Percentiles rank a stretch among this genome's conserved stretches.
Evolutionary conservation across 2,329 filamentous ascomycete species (phyloP).

Genomic region (Trichoderma harzianum): DNA sequence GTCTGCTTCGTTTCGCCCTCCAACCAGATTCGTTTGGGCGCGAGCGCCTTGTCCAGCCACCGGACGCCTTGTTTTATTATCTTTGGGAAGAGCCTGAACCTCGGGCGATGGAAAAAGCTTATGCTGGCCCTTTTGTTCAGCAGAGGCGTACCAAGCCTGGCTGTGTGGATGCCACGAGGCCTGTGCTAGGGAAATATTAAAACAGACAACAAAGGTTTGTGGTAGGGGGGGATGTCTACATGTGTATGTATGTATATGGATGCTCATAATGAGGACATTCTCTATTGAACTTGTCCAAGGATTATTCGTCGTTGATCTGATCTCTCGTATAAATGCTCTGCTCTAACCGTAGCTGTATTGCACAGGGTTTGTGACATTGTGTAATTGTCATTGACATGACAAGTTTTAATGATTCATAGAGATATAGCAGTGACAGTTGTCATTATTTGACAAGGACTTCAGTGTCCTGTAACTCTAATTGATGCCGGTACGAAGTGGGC

Average conservation of each 20-base stretch:
- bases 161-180: not conserved
- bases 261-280: not conserved
- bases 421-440: not conserved
- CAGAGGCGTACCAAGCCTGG: not conserved
- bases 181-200: not conserved
- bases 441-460: not conserved
- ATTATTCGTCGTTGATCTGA: not conserved
- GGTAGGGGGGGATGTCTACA: not conserved
- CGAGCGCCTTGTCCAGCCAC: not conserved
- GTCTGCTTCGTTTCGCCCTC: not conserved
- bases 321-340: not conserved
- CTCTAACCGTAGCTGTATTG: not conserved
- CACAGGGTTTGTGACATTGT: not conserved
- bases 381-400: not conserved
- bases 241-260: not conserved
- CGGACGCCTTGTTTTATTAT: not conserved
- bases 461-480: not conserved
- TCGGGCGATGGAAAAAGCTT: not conserved
- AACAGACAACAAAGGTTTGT: not conserved
- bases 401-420: not conserved
- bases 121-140: not conserved
- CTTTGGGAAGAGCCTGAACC: not conserved
- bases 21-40: not conserved
- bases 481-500: not conserved
- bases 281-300: not conserved